A percentile compares a stretch with the other conserved stretches of the same genome.
Conservation (phyloP, 202 grass and related monocot species). For the Panicum virgatum region DNA sequence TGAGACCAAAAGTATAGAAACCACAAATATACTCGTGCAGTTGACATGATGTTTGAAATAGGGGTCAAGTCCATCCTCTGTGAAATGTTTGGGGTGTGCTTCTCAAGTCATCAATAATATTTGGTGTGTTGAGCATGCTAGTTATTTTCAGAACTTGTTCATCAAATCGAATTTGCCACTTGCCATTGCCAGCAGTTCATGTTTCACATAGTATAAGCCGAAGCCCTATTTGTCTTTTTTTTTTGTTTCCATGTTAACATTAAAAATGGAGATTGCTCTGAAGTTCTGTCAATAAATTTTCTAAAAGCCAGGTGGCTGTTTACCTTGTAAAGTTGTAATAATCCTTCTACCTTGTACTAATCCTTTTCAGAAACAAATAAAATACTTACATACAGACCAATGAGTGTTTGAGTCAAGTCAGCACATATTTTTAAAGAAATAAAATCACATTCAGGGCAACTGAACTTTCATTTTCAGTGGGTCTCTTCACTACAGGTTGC, state of each 20-base stretch:
- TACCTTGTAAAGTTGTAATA: constrained; percentile 9
- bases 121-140: background rate
- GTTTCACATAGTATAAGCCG: background rate
- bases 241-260: background rate
- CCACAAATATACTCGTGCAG: background rate
- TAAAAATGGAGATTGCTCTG: background rate
- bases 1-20: no score
- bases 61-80: background rate
- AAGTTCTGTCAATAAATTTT: background rate
- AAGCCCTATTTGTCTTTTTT: background rate
- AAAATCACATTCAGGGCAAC: background rate
- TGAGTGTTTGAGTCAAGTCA: background rate
- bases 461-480: constrained; percentile 33
- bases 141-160: background rate
- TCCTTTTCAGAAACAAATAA: background rate
- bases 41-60: constrained; percentile 11
- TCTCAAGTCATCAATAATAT: background rate
- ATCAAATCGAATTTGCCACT: background rate
- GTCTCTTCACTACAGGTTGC: constrained; percentile 23
- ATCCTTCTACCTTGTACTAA: constrained; percentile 10
- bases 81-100: background rate
- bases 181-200: background rate
- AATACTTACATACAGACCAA: background rate
- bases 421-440: background rate
- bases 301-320: background rate